These are phyloP conservation scores for Epichloe hybrida DNA, from an alignment of 2,329 filamentous ascomycete genomes.

Conservation along the genomic window DNA sequence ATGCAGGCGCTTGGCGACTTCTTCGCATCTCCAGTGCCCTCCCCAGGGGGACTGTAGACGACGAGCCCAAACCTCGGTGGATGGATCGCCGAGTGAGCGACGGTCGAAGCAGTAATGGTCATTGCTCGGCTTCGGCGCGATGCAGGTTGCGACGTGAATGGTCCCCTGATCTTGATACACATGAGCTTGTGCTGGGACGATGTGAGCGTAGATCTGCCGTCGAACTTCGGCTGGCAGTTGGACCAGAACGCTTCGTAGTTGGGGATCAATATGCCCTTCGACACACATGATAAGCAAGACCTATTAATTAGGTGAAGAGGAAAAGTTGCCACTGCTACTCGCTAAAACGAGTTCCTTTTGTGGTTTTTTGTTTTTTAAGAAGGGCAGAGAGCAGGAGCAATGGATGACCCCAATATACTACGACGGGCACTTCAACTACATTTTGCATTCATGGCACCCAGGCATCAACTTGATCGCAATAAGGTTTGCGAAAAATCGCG, in stretches of 20 bases:
- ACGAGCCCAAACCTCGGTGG: constrained; percentile 5
- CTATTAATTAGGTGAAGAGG: not conserved
- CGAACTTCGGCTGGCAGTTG: constrained; percentile 1
- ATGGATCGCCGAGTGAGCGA: constrained; percentile 4
- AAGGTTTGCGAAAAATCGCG: constrained; percentile 3
- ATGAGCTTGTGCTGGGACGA: constrained; percentile 2
- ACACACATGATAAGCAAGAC: not conserved
- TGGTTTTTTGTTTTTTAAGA: not conserved
- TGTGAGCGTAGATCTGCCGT: constrained; percentile 2
- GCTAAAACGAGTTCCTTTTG: not conserved
- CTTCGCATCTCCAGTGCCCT: constrained; percentile 6
- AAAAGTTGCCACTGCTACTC: not conserved
- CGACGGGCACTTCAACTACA: not conserved
- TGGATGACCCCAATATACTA: not conserved
- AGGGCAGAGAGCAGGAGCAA: not conserved
- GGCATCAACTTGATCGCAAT: not conserved
- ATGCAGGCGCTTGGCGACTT: constrained; percentile 3
- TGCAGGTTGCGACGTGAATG: constrained; percentile 4
- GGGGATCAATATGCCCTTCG: not conserved
- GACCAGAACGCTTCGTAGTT: not conserved
- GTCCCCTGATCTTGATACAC: not conserved
- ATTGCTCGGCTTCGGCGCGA: not conserved
- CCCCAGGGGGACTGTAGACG: constrained; percentile 5
- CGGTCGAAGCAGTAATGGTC: constrained; percentile 7
- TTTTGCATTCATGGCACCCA: not conserved